A percentile compares a stretch with the other conserved stretches of the same genome.
Conservation (phyloP, 148 eudicot species). For the Limonium bicolor region DNA sequence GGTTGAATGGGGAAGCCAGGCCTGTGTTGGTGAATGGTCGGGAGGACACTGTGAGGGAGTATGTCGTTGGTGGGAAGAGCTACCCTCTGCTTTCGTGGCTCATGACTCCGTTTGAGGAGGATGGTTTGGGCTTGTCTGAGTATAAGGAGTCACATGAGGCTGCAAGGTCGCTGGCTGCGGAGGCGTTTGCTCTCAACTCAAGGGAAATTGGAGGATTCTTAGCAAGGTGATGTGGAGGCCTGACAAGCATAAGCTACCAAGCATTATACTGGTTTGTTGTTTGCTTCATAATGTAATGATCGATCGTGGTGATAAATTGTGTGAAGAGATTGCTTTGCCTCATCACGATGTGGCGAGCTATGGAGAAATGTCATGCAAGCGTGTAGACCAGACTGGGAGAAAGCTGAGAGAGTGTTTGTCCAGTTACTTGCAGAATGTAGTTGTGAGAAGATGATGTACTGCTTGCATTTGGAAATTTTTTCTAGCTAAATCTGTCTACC, state of each 20-base stretch:
- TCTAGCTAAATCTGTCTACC: too few species aligned
- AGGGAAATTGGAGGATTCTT: slow-evolving; percentile 91
- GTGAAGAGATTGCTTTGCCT: slow-evolving; percentile 37
- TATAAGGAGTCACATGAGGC: slow-evolving; percentile 18
- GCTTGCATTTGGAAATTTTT: too few species aligned
- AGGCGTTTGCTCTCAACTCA: slow-evolving; percentile 56
- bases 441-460: too few species aligned
- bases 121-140: slow-evolving; percentile 4
- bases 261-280: slow-evolving; percentile 85
- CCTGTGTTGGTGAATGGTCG: slow-evolving; percentile 14
- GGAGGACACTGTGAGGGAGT: slow-evolving; percentile 63
- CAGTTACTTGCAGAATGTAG: slow-evolving; percentile 46
- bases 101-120: slow-evolving; percentile 48
- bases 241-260: slow-evolving; percentile 81
- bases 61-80: slow-evolving; percentile 49
- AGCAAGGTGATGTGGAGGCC: slow-evolving; percentile 99
- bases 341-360: slow-evolving; percentile 55
- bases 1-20: slow-evolving; percentile 37
- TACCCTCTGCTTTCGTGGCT: slow-evolving; percentile 98
- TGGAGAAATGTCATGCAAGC: slow-evolving; percentile 30
- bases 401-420: slow-evolving; percentile 40
- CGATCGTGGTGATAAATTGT: slow-evolving; percentile 55
- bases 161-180: slow-evolving; percentile 46
- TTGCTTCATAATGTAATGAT: slow-evolving; percentile 84
- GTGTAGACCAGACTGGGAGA: slow-evolving; percentile 42